Evolutionary conservation across 2,329 filamentous ascomycete species (phyloP), one percentile per base, ranked within the genome.

Genomic region (Aureobasidium namibiae): DNA sequence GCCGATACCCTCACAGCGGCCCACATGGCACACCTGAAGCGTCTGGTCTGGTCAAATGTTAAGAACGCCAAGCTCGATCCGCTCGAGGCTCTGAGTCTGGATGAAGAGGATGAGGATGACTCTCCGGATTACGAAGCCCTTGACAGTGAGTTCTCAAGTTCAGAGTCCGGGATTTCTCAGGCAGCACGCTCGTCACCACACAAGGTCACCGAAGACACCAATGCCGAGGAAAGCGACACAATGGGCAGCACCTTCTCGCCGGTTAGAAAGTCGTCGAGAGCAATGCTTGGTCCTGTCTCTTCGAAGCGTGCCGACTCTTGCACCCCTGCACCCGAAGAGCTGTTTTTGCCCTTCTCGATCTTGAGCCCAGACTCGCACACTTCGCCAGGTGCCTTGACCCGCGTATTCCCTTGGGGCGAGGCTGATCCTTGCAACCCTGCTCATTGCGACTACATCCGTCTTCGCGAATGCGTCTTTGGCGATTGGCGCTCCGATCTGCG

Each of bases 361-460:
- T 88, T 99, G 70, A 96, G 90, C 63, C 94, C 94, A 0, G 94
- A 99, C 72, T 82, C 89, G 42, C 95, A 97, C 74, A 89, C 95
- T 67, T 63, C 70, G 13, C 69, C 69, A 31, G 83, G 81, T 33
- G 79, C 89, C 16, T 76, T 95, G 61, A 94, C 94, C 46, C 88
- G 94, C 61, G 86, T 87, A 64, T 99, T 97, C 72, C 89, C 94
- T 0, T 99, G 94, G 94, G 94, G 94, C 7, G 95, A 96, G 66
- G 94, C 94, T 4, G 90, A 97, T 69, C 94, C 94, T 0, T 92
- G 94, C 77, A 87, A 97, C 68, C 80, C 86, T 31, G 84, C 89
- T 66, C 94, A 99, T 75, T 99, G 94, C 75, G 94, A 99, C 74
- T 99, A 96, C 72, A 79, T 88, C 59, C 87, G 87, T 63, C 81